Conservation (phyloP, 2,329 filamentous ascomycete species). For the Claviceps arundinis region DNA sequence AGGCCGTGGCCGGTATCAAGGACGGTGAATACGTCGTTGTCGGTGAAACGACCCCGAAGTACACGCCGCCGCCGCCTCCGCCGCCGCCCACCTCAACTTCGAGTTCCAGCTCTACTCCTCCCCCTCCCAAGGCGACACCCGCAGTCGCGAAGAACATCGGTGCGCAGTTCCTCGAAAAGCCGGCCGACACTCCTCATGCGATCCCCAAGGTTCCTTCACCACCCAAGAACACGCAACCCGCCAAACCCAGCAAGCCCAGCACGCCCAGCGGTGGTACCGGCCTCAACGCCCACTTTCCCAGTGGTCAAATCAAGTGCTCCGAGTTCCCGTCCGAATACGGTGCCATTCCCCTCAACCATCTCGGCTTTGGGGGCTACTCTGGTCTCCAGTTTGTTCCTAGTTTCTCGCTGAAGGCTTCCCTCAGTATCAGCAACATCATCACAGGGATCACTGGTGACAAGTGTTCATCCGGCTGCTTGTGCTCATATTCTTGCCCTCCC, state of each 20-base stretch:
- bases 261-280: conserved; percentile 23
- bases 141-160: neutral
- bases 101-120: conserved; percentile 19
- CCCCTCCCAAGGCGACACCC: conserved; percentile 17
- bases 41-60: conserved; percentile 42
- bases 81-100: conserved; percentile 5
- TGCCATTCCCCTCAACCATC: conserved; percentile 55
- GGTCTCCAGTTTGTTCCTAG: conserved; percentile 57
- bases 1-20: conserved; percentile 59
- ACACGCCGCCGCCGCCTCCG: conserved; percentile 28
- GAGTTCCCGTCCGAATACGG: conserved; percentile 73
- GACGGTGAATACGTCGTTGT: conserved; percentile 57
- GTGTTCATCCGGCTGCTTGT: conserved; percentile 56
- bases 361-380: conserved; percentile 61
- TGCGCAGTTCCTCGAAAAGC: conserved; percentile 6
- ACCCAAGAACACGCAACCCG: conserved; percentile 9
- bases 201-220: conserved; percentile 12
- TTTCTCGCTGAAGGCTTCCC: conserved; percentile 29
- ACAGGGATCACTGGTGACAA: conserved; percentile 46
- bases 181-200: conserved; percentile 4
- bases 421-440: conserved; percentile 50
- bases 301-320: conserved; percentile 56
- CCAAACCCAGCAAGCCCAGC: conserved; percentile 8
- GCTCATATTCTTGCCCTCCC: conserved; percentile 84
- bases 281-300: conserved; percentile 57